Percentiles rank a stretch among this genome's conserved stretches.
Evolutionary conservation across 495 filamentous ascomycete species (phyloP).

Genomic region (Usnea hakonensis): DNA sequence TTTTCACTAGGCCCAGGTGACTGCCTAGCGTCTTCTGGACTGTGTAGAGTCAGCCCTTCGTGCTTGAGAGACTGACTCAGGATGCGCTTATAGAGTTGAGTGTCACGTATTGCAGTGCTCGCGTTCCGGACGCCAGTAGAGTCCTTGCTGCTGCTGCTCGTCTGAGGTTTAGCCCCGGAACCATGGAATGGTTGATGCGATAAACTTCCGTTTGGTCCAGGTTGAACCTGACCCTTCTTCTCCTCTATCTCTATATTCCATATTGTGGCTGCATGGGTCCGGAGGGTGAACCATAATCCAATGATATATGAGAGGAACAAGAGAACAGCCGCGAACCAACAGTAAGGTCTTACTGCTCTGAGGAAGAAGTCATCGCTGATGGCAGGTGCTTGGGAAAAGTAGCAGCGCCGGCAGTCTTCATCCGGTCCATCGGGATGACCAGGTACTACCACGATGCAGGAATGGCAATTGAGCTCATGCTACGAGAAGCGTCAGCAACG

Average conservation of each 20-base stretch:
- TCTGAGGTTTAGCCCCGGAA: conserved; percentile 13
- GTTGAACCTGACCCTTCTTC: conserved; percentile 52
- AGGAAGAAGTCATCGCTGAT: conserved; percentile 80
- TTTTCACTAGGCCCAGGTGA: conserved; percentile 27
- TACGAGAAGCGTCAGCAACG: conserved; percentile 36
- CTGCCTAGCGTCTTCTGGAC: conserved; percentile 40
- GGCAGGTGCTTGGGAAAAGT: conserved; percentile 83
- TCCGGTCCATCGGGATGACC: conserved; percentile 31
- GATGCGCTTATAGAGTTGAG: conserved; percentile 86
- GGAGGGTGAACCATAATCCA: conserved; percentile 89
- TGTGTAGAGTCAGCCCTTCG: conserved; percentile 53
- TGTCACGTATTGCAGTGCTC: conserved; percentile 58
- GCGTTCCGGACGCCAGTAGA: conserved; percentile 27
- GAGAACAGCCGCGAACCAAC: conserved; percentile 73
- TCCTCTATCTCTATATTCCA: conserved; percentile 87
- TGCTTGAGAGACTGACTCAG: conserved; percentile 80
- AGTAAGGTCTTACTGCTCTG: conserved; percentile 87
- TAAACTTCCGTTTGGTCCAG: conserved; percentile 27
- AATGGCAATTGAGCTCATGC: conserved; percentile 87
- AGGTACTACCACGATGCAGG: conserved; percentile 47
- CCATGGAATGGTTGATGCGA: conserved; percentile 22
- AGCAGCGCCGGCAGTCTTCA: conserved; percentile 83
- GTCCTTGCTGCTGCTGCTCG: conserved; percentile 25
- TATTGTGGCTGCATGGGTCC: conserved; percentile 94
- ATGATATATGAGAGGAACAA: conserved; percentile 92